Conservation (phyloP, 768 basidiomycete species). For the Guyanaporus albipodus region DNA sequence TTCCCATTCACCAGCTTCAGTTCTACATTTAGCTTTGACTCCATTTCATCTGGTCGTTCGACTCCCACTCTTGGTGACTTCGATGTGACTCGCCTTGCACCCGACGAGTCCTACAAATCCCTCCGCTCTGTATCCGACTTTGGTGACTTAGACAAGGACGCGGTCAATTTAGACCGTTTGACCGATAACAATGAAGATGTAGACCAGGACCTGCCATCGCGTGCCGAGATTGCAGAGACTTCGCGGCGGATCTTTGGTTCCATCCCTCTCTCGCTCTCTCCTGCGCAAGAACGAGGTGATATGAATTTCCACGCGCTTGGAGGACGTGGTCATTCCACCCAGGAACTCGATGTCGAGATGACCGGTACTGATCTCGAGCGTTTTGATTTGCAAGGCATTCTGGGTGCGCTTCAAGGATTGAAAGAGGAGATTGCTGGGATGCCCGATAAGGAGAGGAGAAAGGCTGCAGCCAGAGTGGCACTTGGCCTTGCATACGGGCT, state of each 20-base stretch:
- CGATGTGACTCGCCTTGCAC: slow-evolving; percentile 17
- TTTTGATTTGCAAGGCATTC: slow-evolving; percentile 61
- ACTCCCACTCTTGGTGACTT: slow-evolving; percentile 26
- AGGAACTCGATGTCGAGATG: slow-evolving; percentile 25
- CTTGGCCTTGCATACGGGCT: slow-evolving; percentile 72
- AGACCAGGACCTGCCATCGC: slow-evolving; percentile 41
- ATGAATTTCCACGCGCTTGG: not conserved
- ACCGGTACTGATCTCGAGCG: slow-evolving; percentile 39
- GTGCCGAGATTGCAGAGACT: slow-evolving; percentile 46
- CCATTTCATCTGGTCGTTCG: slow-evolving; percentile 19
- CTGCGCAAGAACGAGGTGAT: slow-evolving; percentile 11
- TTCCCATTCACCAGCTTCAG: slow-evolving; percentile 19
- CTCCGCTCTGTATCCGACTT: slow-evolving; percentile 61
- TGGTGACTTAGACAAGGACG: slow-evolving; percentile 39
- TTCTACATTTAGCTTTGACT: slow-evolving; percentile 28
- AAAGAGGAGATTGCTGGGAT: slow-evolving; percentile 73
- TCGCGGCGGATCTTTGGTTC: slow-evolving; percentile 49
- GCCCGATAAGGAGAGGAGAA: slow-evolving; percentile 55
- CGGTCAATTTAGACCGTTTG: slow-evolving; percentile 13
- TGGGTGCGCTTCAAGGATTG: slow-evolving; percentile 61
- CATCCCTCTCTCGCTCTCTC: slow-evolving; percentile 15
- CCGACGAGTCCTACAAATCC: slow-evolving; percentile 42
- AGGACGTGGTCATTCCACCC: slow-evolving; percentile 21
- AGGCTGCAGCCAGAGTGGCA: slow-evolving; percentile 68
- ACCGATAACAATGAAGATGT: slow-evolving; percentile 2